Evolutionary conservation across 192 early-diverging fungal genomes (phyloP), one percentile per base, ranked within the genome.

Genomic region (Coemansia sp.): DNA sequence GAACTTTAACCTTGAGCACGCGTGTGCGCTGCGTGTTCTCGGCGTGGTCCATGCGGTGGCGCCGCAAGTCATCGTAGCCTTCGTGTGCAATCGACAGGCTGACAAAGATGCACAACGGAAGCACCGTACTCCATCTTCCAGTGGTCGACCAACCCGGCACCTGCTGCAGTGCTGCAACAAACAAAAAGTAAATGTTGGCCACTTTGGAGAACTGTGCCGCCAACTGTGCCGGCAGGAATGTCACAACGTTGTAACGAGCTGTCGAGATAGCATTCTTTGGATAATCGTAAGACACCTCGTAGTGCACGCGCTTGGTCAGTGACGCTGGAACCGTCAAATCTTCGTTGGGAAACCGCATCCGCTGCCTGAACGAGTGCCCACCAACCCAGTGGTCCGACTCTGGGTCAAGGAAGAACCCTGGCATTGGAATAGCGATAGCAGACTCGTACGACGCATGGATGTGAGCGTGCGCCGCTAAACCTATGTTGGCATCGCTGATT

Each of bases 161-260:
- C 27, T 84, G 78, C 73, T 96, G 93, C 53, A 98, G 79, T 25
- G 93, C 81, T 4, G 93, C 92, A 8, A 96, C 60, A 41, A 89
- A 89, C 54, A 95, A 65, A 66, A 99, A 99, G 69, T 95, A 99
- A 30, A 97, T 80, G 67, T 99, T 99, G 43, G 96, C 97, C 9
- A 97, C 82, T 40, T 86, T 85, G 24, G 91, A 87, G 69, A 99
- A 99, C 80, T 99, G 97, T 74, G 95, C 95, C 63, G 89, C 92
- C 50, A 99, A 66, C 68, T 98, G 96, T 57, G 92, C 93, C 14
- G 95, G 95, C 41, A 99, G 64, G 66, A 98, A 99, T 0, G 90
- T 87, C 23, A 90, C 54, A 3, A 86, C 42, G 15, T 87, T 93
- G 75, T 98, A 98, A 52, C 95, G 94, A 2, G 92, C 87, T 0